Percentiles rank a stretch among this genome's conserved stretches.
These are phyloP conservation scores for Thraustotheca clavata DNA, from an alignment of 352 stramenopile species.

Conservation along the genomic window DNA sequence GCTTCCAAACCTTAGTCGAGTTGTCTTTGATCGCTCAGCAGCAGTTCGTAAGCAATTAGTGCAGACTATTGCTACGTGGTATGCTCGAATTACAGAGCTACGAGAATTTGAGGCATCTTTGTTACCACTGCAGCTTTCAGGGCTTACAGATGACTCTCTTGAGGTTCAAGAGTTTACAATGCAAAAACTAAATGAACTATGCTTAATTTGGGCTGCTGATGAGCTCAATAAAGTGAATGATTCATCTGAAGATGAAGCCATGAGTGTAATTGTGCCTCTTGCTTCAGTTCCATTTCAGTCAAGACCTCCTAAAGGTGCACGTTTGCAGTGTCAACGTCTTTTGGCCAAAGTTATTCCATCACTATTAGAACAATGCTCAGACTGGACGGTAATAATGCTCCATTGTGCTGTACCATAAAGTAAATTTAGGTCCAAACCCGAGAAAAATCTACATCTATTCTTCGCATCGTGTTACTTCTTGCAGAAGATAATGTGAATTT, in stretches of 20 bases:
- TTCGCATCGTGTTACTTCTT: constrained; percentile 58
- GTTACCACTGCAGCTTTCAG: constrained; percentile 58
- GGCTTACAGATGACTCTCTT: constrained; percentile 55
- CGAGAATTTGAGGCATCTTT: constrained; percentile 53
- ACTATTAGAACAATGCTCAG: constrained; percentile 58
- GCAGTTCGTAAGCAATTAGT: constrained; percentile 66
- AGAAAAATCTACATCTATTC: constrained; percentile 59
- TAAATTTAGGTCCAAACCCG: constrained; percentile 44
- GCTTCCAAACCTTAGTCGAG: constrained; percentile 49
- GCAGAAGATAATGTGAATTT: constrained; percentile 57
- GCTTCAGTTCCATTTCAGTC: constrained; percentile 29
- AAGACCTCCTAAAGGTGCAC: constrained; percentile 37
- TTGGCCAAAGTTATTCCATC: constrained; percentile 37
- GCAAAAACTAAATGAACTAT: constrained; percentile 38
- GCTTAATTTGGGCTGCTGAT: constrained; percentile 37
- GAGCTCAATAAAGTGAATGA: not conserved
- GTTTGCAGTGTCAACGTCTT: constrained; percentile 31
- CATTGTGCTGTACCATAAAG: not conserved
- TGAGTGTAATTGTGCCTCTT: constrained; percentile 26
- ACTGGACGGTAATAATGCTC: constrained; percentile 54
- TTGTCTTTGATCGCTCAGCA: constrained; percentile 58
- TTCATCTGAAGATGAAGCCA: constrained; percentile 23
- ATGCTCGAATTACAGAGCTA: constrained; percentile 40
- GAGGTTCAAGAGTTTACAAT: constrained; percentile 43
- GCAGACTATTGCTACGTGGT: constrained; percentile 48